Base-by-base conservation (phyloP, 176 grass and related monocot species). In the Elaeis guineensis region DNA sequence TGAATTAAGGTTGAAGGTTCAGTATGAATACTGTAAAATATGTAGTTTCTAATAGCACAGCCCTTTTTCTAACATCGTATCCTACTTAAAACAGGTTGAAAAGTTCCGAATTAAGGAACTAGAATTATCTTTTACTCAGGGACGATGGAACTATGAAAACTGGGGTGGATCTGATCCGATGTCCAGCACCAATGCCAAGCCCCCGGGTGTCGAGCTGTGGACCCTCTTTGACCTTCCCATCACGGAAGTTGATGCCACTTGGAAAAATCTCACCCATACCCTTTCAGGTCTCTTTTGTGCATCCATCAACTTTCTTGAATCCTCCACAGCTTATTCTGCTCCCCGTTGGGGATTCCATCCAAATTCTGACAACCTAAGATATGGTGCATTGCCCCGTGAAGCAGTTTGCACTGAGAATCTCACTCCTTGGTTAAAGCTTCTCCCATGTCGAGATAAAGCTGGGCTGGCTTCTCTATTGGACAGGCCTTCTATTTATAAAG, bases 161-260 rank as follows among this genome's bases (percentile, higher is more conserved):
- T 97, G 93, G 93, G 93, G 93, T n/a, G 87, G 83, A 78, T 85
- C 69, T 64, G 93, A 97, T 73, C 87, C 93, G 58, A 70, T 97
- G 67, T 88, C 84, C 25, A 89, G 84, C 17, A 84, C 35, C 69
- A 83, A 89, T 76, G 82, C 87, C 56, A 97, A 91, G 70, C 93
- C 93, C 39, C 93, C 93, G 17, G 93, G 93, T 54, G 93, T 97
- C 39, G 93, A 97, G 70, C 70, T 97, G 5, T 97, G 93, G 93
- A 84, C 93, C 2, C 54, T 75, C 51, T 98, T 98, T 48, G 75
- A 98, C 64, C 57, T 85, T 75, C 81, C 84, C 59, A 55, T 54
- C 19, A 16, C 58, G 4, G 81, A 89, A 25, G 89, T 97, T 39
- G 93, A 92, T 60, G 63, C 84, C 26, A 92, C 93, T 17, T 92